These are phyloP conservation scores for Boletus vinaceobasis DNA, from an alignment of 768 basidiomycete species.

Conservation along the genomic window DNA sequence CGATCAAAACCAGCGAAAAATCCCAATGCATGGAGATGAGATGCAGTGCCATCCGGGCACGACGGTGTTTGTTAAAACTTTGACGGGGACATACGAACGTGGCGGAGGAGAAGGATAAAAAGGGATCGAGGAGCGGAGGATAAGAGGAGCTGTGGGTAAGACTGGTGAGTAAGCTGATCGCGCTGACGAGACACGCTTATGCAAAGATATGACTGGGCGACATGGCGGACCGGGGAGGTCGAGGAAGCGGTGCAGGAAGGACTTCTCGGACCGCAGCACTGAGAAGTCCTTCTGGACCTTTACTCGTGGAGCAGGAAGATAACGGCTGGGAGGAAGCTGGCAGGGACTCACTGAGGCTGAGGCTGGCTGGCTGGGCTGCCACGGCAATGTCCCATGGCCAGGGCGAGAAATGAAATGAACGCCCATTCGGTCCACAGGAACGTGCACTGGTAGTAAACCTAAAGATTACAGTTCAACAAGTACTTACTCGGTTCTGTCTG, in stretches of 20 bases:
- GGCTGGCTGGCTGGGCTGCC: slow-evolving; percentile 13
- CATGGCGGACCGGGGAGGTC: slow-evolving; percentile 16
- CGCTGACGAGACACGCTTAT: slow-evolving; percentile 17
- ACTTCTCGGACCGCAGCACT: slow-evolving; percentile 20
- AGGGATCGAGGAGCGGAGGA: slow-evolving; percentile 11
- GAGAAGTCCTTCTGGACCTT: slow-evolving; percentile 25
- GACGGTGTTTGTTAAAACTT: slow-evolving; percentile 13
- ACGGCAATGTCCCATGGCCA: slow-evolving; percentile 26
- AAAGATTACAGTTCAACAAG: slow-evolving; percentile 12
- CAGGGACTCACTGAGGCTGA: slow-evolving; percentile 4
- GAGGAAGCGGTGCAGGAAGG: slow-evolving; percentile 24
- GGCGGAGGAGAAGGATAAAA: not conserved
- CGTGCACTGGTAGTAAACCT: slow-evolving; percentile 23
- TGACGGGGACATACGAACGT: slow-evolving; percentile 7
- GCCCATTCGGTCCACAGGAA: slow-evolving; percentile 18
- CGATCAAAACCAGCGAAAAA: slow-evolving; percentile 22
- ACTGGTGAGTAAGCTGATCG: slow-evolving; percentile 20
- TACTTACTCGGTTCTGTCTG: not conserved
- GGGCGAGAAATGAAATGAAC: slow-evolving; percentile 20
- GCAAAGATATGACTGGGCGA: slow-evolving; percentile 17
- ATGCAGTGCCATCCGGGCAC: slow-evolving; percentile 13
- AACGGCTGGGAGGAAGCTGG: slow-evolving; percentile 16
- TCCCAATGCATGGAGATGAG: slow-evolving; percentile 18
- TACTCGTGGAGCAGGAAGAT: slow-evolving; percentile 21
- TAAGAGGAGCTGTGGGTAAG: slow-evolving; percentile 14